Percentiles rank a stretch among this genome's conserved stretches.
phyloP scores from a whole-genome alignment of 108 stramenopile species.

The Nannochloropsis granulata region DNA sequence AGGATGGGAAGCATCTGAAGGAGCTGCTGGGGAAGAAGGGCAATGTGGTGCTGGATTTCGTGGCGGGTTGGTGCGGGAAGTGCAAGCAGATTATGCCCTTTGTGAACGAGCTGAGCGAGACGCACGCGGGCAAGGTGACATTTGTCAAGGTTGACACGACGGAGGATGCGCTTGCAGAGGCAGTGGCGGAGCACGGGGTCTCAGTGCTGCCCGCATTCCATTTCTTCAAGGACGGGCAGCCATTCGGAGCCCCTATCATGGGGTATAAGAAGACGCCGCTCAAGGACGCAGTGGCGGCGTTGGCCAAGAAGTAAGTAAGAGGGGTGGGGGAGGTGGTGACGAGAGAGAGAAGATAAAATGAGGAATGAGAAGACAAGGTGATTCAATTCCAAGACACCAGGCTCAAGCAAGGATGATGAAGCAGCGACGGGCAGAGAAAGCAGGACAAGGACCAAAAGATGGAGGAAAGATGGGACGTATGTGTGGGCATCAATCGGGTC shows the following conservation, averaged over 20 bases:
- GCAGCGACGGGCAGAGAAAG: too few species aligned
- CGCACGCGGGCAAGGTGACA: conserved; percentile 7
- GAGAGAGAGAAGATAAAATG: too few species aligned
- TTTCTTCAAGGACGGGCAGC: conserved; percentile 31
- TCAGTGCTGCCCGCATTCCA: conserved; percentile 36
- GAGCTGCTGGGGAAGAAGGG: background rate
- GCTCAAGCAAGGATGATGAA: too few species aligned
- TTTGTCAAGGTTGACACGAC: conserved; percentile 35
- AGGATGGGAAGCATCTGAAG: background rate
- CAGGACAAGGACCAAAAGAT: too few species aligned
- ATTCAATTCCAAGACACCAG: too few species aligned
- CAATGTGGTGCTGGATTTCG: background rate
- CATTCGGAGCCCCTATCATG: conserved; percentile 3
- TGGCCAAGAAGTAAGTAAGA: background rate
- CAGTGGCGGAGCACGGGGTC: conserved; percentile 28
- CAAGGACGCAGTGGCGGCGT: background rate
- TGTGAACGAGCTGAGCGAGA: conserved; percentile 26
- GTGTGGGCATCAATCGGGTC: too few species aligned
- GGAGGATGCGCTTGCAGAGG: conserved; percentile 18
- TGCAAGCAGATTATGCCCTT: conserved; percentile 36
- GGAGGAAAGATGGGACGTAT: too few species aligned
- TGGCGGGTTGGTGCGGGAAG: conserved; percentile 12
- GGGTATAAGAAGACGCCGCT: conserved; percentile 29
- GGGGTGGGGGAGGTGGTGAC: background rate
- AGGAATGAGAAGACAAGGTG: too few species aligned